Base-by-base conservation (phyloP, 176 grass and related monocot species). In the Pharus latifolius region DNA sequence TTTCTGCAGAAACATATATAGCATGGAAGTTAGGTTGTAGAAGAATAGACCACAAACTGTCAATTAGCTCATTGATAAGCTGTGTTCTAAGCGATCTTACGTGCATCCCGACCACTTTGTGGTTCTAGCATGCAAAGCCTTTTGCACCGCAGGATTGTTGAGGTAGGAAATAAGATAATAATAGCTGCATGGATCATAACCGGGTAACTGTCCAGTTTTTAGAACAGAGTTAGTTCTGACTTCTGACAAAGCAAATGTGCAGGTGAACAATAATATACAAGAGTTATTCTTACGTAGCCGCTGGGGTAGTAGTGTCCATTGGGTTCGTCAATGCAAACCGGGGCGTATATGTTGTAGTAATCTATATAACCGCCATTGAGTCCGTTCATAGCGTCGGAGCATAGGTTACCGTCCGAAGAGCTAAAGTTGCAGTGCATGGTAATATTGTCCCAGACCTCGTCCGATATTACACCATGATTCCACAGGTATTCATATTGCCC, bases 391-490 rank as follows among this genome's bases (percentile, higher is more conserved):
- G 67, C 58, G 53, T 60, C 63, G 31, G 42, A 12, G 53, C 69
- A 85, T 3, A 14, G 26, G 6, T n/a, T 38, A 1, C 49, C 26
- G 37, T 70, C 29, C 0, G 38, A 20, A 23, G 50, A 2, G 40
- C n/a, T 40, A 23, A 84, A 84, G 2, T 74, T 74, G 60, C 82
- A 85, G 42, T 24, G 31, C 41, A 31, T 80, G 59, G 49, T 67
- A 18, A 85, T 85, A 30, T 78, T 55, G 9, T 23, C 50, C 0
- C 11, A 60, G 10, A 78, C 75, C 49, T 78, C 66, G 0, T 84
- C 56, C 3, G 81, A 84, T 41, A 84, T 72, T 26, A 84, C 53
- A 8, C 64, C 74, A 42, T 84, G 82, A 45, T 48, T 65, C 82
- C 82, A 84, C 17, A 84, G 2, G 41, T 65, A 84, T 4, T 78